Base-by-base conservation (phyloP, 768 basidiomycete genomes). In the Mycena crocata region DNA sequence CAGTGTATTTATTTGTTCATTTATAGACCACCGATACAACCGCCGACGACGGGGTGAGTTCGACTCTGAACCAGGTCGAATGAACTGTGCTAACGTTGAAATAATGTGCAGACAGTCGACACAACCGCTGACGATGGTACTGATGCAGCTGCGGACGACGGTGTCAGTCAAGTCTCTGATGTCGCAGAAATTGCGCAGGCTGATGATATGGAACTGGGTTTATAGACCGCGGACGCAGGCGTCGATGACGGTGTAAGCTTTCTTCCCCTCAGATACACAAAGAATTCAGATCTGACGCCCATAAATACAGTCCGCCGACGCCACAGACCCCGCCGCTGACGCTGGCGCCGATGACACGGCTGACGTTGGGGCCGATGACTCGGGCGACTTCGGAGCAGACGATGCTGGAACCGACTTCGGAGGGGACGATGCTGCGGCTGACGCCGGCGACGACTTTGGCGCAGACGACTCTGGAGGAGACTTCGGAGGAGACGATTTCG, bases 301-400 rank as follows among this genome's bases (percentile, higher is more conserved):
- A 2, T 44, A n/a, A n/a, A n/a, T 5, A 44, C 24, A 48, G 45
- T 26, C 45, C 3, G 26, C 5, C 45, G 45, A 28, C 45, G 45
- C 9, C 8, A 37, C 48, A 5, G 50, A 54, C 51, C 12, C 21
- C 40, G 7, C 30, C 24, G n/a, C n/a, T n/a, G 48, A 50, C 28
- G 28, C 21, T 50, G 24, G 12, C 30, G 13, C 40, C 26, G 17
- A 34, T 2, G 61, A 56, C 54, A 50, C 31, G 15, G 62, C 23
- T 14, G 48, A 61, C 39, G 21, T 15, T 42, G 42, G 35, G 34
- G 44, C 21, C 15, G 57, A 35, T 15, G 44, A 40, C 15, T 26
- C 31, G 7, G 57, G 39, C n/a, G 57, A 59, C n/a, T 45, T 35
- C 31, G 61, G 50, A n/a, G 49, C 30, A n/a, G 60, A 46, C 51